Evolutionary conservation across 768 basidiomycete genomes (phyloP).

Genomic region (Boletellus ananiceps): DNA sequence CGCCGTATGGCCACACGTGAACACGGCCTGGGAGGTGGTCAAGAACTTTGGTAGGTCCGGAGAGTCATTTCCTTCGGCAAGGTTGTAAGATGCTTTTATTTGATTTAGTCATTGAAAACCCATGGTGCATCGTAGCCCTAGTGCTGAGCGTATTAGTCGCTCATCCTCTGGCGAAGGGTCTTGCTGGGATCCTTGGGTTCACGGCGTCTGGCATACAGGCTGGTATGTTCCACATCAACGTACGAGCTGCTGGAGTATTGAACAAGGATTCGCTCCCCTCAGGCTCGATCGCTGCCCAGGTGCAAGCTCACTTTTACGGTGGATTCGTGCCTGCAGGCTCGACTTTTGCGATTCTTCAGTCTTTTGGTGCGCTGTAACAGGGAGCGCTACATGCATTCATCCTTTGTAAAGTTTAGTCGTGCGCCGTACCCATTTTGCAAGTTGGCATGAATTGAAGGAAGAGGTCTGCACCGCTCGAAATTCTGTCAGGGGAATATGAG

Average conservation of each 20-base stretch:
- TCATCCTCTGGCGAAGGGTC: neutral
- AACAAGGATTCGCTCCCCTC: neutral
- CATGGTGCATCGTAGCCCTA: neutral
- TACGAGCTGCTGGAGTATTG: too few species aligned
- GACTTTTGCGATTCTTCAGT: conserved; percentile 5
- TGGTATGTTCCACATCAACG: conserved; percentile 1
- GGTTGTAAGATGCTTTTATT: neutral
- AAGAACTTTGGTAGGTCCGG: conserved; percentile 1
- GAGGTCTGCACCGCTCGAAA: too few species aligned
- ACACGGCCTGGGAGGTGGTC: neutral
- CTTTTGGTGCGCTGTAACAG: conserved; percentile 1
- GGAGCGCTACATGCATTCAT: too few species aligned
- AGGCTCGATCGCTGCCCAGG: conserved; percentile 4
- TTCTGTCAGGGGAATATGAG: too few species aligned
- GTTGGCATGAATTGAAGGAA: too few species aligned
- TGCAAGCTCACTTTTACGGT: neutral
- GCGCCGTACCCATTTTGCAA: too few species aligned
- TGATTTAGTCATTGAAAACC: neutral
- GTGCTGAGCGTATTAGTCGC: neutral
- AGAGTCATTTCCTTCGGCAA: neutral
- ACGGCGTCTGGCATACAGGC: fast-evolving
- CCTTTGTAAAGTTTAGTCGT: too few species aligned
- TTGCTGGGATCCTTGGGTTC: neutral
- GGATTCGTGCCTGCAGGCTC: conserved; percentile 1
- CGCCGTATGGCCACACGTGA: fast-evolving